Base-by-base conservation (phyloP, 192 early-diverging fungal genomes). In the Umbelopsis isabellina region DNA sequence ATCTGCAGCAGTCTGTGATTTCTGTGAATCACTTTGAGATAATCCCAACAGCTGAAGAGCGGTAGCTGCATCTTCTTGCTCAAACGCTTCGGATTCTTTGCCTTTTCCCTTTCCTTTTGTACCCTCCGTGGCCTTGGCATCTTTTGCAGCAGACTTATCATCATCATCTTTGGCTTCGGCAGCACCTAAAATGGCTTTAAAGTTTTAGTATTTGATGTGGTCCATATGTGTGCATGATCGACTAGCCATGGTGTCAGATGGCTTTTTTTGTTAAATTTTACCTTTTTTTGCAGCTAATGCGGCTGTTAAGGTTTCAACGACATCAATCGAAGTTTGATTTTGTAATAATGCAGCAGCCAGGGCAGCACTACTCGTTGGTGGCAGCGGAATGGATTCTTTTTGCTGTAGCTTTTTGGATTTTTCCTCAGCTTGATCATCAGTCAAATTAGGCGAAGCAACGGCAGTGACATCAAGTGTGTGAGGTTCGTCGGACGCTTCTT, bases 271-370 rank as follows among this genome's bases (percentile, higher is more conserved):
- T 37, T 50, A 4, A 7, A 9, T 65, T 30, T 50, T 75, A 69
- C 74, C 69, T 70, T 64, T 49, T 37, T 75, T 66, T 11, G 33
- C 67, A 12, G 69, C 44, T 16, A 75, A 23, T 18, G 69, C 68
- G 23, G 68, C 72, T 35, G 72, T 67, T 12, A 74, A 23, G 10
- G 69, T 44, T 13, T 65, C 74, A 0, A 70, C 68, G 11, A 69
- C 55, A 37, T 69, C 68, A 20, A 67, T 52, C 23, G 47, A 49
- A 25, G 61, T 61, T 6, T 68, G 45, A 48, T 67, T 69, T 37
- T 75, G 74, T 55, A 75, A 53, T 37, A 75, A 48, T 2, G 74
- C 74, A 48, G 74, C 74, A 0, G 74, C 52, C n/a, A 75, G n/a
- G 6, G 74, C 74, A 13, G 73, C 67, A 48, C 58, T 71, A 10